Evolutionary conservation across 345 rosid species (phyloP).

Genomic region (Moricandia arvensis): DNA sequence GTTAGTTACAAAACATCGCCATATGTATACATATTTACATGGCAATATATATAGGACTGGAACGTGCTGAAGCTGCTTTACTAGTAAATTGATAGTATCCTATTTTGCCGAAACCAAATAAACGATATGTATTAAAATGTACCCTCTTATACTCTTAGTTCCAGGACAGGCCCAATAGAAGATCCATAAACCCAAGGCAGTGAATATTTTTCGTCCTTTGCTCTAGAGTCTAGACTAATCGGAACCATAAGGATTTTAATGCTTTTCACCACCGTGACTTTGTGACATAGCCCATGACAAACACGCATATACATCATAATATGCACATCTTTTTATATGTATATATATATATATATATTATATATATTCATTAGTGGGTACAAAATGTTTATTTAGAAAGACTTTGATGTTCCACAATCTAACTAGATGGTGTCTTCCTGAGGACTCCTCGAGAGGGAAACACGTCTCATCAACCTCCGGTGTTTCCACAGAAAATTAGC

Average conservation of each 20-base stretch:
- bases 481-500: slow-evolving; percentile 95
- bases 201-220: background rate
- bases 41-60: background rate
- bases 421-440: slow-evolving; percentile 28
- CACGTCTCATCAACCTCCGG: slow-evolving; percentile 92
- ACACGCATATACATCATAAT: slow-evolving; percentile 4
- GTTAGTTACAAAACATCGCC: background rate
- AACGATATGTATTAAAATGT: background rate
- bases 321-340: slow-evolving; percentile 8
- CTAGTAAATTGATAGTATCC: background rate
- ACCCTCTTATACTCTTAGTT: background rate
- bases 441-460: slow-evolving; percentile 60
- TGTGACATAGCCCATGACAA: slow-evolving; percentile 10
- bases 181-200: background rate
- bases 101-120: slow-evolving; percentile 1
- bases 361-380: slow-evolving; percentile 1
- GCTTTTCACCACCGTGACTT: slow-evolving; percentile 10
- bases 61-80: background rate
- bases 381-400: background rate
- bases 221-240: background rate
- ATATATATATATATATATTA: too few species aligned
- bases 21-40: background rate
- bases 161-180: background rate
- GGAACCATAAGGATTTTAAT: background rate
- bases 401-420: background rate